Percentiles rank a stretch among this genome's conserved stretches.
phyloP scores from a whole-genome alignment of 768 basidiomycete genomes.

The Lactifluus subvellereus region DNA sequence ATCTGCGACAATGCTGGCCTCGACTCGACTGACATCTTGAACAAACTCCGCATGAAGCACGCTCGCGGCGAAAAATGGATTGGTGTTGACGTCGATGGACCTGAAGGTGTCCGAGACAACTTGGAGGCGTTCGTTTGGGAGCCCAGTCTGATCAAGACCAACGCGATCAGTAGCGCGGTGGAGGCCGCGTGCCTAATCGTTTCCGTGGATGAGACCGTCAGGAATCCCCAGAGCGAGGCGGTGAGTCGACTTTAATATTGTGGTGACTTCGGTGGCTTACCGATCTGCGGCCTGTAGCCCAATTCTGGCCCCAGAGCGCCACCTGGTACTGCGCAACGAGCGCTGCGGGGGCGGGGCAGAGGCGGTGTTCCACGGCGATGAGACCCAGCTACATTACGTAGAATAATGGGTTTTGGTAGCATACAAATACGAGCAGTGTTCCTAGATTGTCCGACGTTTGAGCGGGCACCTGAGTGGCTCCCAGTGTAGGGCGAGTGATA shows the following conservation, averaged over 20 bases:
- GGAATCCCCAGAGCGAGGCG: conserved; percentile 90
- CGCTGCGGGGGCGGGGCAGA: conserved; percentile 80
- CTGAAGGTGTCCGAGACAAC: conserved; percentile 87
- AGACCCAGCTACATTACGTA: conserved; percentile 18
- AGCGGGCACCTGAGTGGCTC: not conserved
- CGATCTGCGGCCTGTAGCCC: conserved; percentile 41
- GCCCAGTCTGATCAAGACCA: conserved; percentile 89
- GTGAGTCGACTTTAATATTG: conserved; percentile 41
- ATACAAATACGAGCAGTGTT: not conserved
- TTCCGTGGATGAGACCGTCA: conserved; percentile 95
- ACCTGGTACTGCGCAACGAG: conserved; percentile 84
- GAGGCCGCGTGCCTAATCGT: conserved; percentile 96
- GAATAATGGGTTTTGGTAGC: conserved; percentile 23
- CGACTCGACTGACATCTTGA: conserved; percentile 94
- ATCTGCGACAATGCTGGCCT: conserved; percentile 98
- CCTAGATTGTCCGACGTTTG: not conserved
- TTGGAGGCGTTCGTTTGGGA: conserved; percentile 99
- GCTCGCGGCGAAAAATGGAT: conserved; percentile 84
- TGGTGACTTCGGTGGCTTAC: conserved; percentile 2
- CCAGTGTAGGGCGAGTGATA: not conserved
- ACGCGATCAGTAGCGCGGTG: conserved; percentile 90
- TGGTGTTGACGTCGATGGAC: conserved; percentile 91
- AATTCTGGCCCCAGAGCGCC: conserved; percentile 85
- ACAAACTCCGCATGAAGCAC: conserved; percentile 96
- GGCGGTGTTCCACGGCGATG: conserved; percentile 67